phyloP scores from a whole-genome alignment of 2,329 filamentous ascomycete genomes.

The Scytalidium lignicola region DNA sequence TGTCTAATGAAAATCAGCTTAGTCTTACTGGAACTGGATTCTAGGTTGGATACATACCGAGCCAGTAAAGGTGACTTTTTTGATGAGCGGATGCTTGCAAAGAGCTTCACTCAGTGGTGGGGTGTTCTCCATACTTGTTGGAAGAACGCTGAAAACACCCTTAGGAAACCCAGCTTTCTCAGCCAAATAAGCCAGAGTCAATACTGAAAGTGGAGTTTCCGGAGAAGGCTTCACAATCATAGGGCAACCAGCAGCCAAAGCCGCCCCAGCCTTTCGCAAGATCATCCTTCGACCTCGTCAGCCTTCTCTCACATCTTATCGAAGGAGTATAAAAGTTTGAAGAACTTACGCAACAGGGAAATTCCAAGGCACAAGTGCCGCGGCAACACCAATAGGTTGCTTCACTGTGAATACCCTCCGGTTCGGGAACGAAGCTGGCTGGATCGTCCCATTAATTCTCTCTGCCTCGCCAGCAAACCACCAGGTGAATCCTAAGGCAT shows the following conservation, averaged over 20 bases:
- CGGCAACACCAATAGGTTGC: conserved; percentile 65
- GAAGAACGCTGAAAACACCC: conserved; percentile 57
- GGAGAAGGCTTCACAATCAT: conserved; percentile 71
- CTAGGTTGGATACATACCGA: background rate
- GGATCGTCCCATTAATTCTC: conserved; percentile 57
- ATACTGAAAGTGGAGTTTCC: conserved; percentile 55
- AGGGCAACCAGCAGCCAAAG: conserved; percentile 66
- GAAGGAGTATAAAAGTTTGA: background rate
- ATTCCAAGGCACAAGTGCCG: conserved; percentile 68
- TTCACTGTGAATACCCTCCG: conserved; percentile 68
- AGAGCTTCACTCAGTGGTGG: conserved; percentile 47
- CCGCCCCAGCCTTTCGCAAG: conserved; percentile 61
- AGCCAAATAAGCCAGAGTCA: conserved; percentile 50
- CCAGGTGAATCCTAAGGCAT: conserved; percentile 47
- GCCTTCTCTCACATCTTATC: no score
- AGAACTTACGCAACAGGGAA: conserved; percentile 51
- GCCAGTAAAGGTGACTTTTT: conserved; percentile 59
- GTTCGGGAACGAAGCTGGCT: conserved; percentile 53
- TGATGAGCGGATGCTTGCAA: conserved; percentile 52
- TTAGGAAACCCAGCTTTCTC: conserved; percentile 50
- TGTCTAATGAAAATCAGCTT: conserved; percentile 29
- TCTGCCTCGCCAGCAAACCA: conserved; percentile 57
- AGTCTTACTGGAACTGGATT: no score
- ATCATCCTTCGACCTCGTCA: conserved; percentile 50
- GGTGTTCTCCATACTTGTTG: conserved; percentile 51